A percentile compares a stretch with the other conserved stretches of the same genome.
phyloP scores from a whole-genome alignment of 495 filamentous ascomycete species.

The Aspergillus funiculosus region DNA sequence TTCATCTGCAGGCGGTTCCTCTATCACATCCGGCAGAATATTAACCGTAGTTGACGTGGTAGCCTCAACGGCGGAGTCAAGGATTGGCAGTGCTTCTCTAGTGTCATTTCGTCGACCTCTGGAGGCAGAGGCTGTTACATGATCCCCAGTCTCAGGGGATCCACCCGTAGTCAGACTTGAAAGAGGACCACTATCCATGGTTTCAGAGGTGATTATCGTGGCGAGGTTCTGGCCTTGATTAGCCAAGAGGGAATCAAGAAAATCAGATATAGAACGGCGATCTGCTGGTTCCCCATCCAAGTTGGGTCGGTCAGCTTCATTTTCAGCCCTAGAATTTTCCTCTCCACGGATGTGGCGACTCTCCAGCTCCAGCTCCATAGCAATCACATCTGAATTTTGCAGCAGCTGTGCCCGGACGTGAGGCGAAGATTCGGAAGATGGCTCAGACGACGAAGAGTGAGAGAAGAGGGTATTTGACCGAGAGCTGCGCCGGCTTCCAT shows the following conservation, averaged over 20 bases:
- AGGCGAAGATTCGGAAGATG: conserved; percentile 43
- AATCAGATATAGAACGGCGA: conserved; percentile 34
- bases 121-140: conserved; percentile 5
- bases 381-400: conserved; percentile 44
- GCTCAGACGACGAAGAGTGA: conserved; percentile 36
- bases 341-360: conserved; percentile 26
- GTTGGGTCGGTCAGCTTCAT: conserved; percentile 13
- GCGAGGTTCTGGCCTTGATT: conserved; percentile 24
- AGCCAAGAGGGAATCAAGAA: conserved; percentile 34
- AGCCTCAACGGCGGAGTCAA: conserved; percentile 6
- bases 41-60: conserved; percentile 16
- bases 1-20: conserved; percentile 31
- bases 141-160: conserved; percentile 18
- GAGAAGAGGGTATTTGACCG: conserved; percentile 42
- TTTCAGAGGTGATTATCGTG: conserved; percentile 15
- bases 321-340: conserved; percentile 15
- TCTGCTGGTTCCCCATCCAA: conserved; percentile 16
- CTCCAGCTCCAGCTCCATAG: conserved; percentile 43
- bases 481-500: conserved; percentile 26
- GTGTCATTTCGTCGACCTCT: conserved; percentile 12
- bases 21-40: conserved; percentile 33
- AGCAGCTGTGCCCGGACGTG: conserved; percentile 42
- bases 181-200: conserved; percentile 22
- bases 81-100: not conserved
- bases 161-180: conserved; percentile 20